These are phyloP conservation scores for Agrocybe chaxingu DNA, from an alignment of 768 basidiomycete species.

Conservation along the genomic window DNA sequence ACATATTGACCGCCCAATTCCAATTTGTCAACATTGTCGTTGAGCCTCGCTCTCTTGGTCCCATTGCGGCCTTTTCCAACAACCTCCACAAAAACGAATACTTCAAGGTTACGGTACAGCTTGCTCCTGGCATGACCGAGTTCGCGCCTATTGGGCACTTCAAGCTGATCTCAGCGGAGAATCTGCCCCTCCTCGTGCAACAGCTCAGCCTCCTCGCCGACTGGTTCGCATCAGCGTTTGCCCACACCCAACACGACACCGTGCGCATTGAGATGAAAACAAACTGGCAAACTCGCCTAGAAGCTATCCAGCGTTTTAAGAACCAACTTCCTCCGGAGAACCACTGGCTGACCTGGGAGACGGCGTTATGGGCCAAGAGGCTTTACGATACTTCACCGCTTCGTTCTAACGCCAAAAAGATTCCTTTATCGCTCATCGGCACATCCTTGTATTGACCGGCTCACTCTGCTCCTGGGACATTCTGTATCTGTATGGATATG, in stretches of 20 bases:
- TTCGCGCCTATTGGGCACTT: slow-evolving; percentile 91
- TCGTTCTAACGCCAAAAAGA: slow-evolving; percentile 32
- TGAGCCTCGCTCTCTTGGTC: slow-evolving; percentile 85
- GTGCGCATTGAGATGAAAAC: slow-evolving; percentile 75
- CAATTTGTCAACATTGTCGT: slow-evolving; percentile 98
- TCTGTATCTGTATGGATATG: slow-evolving; percentile 14
- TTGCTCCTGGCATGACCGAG: slow-evolving; percentile 87
- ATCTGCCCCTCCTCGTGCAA: slow-evolving; percentile 82
- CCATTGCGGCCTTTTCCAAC: slow-evolving; percentile 82
- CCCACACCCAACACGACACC: slow-evolving; percentile 70
- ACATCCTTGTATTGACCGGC: too few species aligned
- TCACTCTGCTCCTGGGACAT: not conserved
- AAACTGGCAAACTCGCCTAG: slow-evolving; percentile 82
- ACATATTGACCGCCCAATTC: slow-evolving; percentile 90
- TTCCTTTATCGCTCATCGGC: slow-evolving; percentile 6
- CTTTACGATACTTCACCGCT: slow-evolving; percentile 56
- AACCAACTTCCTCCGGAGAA: slow-evolving; percentile 31
- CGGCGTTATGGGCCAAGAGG: slow-evolving; percentile 51
- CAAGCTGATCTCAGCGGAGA: slow-evolving; percentile 89
- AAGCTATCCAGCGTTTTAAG: slow-evolving; percentile 73
- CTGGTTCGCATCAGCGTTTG: slow-evolving; percentile 86
- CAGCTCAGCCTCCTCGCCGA: slow-evolving; percentile 86
- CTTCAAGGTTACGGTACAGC: slow-evolving; percentile 92
- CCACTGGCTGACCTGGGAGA: slow-evolving; percentile 20
- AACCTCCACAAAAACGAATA: slow-evolving; percentile 89